Evolutionary conservation across 257 asterid genomes (phyloP).

Genomic region (Rehmannia glutinosa): DNA sequence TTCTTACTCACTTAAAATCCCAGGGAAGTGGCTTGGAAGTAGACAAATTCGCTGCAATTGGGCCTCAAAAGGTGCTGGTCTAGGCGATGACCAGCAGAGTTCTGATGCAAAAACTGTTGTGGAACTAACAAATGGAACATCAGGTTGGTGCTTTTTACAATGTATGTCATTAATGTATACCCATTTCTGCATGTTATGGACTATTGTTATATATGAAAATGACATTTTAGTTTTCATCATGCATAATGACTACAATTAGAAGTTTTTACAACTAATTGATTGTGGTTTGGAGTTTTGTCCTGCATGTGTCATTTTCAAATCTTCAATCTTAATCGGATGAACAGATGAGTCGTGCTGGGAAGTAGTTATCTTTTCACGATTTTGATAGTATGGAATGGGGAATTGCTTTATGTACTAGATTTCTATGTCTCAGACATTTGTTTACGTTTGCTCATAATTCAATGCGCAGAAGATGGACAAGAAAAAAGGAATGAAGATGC

Average conservation of each 20-base stretch:
- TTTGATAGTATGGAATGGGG: too few relatives aligned
- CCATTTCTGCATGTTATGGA: too few relatives aligned
- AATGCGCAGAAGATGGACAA: conserved; percentile 60
- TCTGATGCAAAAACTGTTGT: conserved; percentile 50
- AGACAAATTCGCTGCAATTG: conserved; percentile 91
- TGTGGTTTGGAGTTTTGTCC: too few relatives aligned
- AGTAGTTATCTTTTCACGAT: background rate
- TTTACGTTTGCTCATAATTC: background rate
- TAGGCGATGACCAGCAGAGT: conserved; percentile 48
- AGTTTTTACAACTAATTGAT: too few relatives aligned
- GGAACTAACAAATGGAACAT: conserved; percentile 58
- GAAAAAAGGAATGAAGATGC: conserved; percentile 63
- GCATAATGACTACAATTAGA: too few relatives aligned
- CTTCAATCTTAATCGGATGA: too few relatives aligned
- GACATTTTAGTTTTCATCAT: too few relatives aligned
- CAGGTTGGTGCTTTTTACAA: conserved; percentile 36
- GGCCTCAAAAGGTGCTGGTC: conserved; percentile 80
- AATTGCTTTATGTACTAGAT: too few relatives aligned
- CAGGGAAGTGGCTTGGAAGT: conserved; percentile 91
- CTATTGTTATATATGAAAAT: too few relatives aligned
- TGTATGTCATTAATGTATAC: background rate
- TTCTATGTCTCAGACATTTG: background rate
- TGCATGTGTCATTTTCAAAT: too few relatives aligned
- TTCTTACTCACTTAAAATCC: conserved; percentile 1
- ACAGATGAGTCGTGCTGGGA: too few relatives aligned